Conservation (phyloP, 2,329 filamentous ascomycete species). For the Ceratocystiopsis brevicomis region DNA sequence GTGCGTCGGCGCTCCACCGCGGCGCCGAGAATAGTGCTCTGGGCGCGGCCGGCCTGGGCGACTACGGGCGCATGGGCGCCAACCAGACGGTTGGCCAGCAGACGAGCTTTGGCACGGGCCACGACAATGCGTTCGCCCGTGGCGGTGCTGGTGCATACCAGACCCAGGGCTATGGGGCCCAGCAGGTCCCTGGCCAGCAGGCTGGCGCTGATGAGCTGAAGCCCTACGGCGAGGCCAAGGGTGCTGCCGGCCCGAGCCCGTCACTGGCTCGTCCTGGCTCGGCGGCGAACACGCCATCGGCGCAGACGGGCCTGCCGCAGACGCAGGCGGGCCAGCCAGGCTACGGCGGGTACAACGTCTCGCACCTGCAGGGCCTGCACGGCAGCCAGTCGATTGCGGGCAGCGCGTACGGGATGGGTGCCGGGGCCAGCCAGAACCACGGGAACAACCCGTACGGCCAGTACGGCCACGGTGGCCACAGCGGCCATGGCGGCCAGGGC, state of each 20-base stretch:
- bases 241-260: slow-evolving; percentile 34
- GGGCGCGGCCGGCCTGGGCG: slow-evolving; percentile 27
- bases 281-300: slow-evolving; percentile 32
- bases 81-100: slow-evolving; percentile 28
- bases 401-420: slow-evolving; percentile 25
- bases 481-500: slow-evolving; percentile 24
- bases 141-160: slow-evolving; percentile 31
- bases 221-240: slow-evolving; percentile 38
- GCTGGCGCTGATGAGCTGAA: slow-evolving; percentile 35
- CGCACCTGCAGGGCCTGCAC: slow-evolving; percentile 36
- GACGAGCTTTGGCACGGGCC: slow-evolving; percentile 32
- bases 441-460: slow-evolving; percentile 35
- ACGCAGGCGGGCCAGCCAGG: slow-evolving; percentile 34
- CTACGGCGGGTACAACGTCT: slow-evolving; percentile 34
- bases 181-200: slow-evolving; percentile 26
- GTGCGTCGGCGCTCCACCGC: slow-evolving; percentile 29
- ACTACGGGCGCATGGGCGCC: slow-evolving; percentile 33
- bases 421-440: slow-evolving; percentile 26
- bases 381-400: slow-evolving; percentile 24
- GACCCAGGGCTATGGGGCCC: slow-evolving; percentile 33
- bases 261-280: slow-evolving; percentile 40
- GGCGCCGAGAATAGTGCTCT: slow-evolving; percentile 28
- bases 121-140: slow-evolving; percentile 33
- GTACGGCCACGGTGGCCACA: slow-evolving; percentile 18
- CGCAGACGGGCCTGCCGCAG: slow-evolving; percentile 35